Percentiles rank a stretch among this genome's conserved stretches.
Conservation (phyloP, 768 basidiomycete species). For the Chlorophyllum brunneum region DNA sequence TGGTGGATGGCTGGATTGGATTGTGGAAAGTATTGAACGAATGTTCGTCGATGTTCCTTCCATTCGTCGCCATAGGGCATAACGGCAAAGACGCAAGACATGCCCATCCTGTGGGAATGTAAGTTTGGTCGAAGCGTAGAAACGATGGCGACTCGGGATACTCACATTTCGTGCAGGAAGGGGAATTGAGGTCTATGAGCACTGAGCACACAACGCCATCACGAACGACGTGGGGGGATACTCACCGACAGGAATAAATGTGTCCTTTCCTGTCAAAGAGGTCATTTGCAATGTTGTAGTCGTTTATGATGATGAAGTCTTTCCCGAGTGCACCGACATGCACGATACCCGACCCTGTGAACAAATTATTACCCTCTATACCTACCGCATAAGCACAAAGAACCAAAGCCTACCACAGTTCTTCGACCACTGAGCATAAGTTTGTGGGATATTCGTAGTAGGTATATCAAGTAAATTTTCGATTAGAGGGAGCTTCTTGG, state of each 20-base stretch:
- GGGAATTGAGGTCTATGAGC: constrained; percentile 22
- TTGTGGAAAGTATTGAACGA: constrained; percentile 37
- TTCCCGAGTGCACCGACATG: constrained; percentile 26
- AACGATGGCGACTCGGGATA: background rate
- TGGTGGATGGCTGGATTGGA: constrained; percentile 27
- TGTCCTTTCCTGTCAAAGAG: constrained; percentile 37
- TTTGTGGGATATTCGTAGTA: constrained; percentile 17
- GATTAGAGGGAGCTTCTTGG: constrained; percentile 22
- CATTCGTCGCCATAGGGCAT: constrained; percentile 38
- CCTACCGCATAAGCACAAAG: background rate
- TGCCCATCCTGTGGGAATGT: constrained; percentile 32
- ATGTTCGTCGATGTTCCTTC: constrained; percentile 36
- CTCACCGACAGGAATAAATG: constrained; percentile 38
- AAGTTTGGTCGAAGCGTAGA: background rate
- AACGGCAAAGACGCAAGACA: constrained; percentile 34
- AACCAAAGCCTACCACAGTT: constrained; percentile 17
- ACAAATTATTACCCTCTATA: background rate
- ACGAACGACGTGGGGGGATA: background rate
- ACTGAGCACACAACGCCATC: background rate
- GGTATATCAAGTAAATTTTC: constrained; percentile 26
- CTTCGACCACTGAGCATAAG: constrained; percentile 21
- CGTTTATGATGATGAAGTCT: constrained; percentile 33
- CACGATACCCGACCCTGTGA: constrained; percentile 27
- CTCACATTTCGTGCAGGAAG: constrained; percentile 26
- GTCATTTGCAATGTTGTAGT: constrained; percentile 30